Conservation (phyloP, 1,284 basidiomycete species). For the Rhodotorula sp. region DNA sequence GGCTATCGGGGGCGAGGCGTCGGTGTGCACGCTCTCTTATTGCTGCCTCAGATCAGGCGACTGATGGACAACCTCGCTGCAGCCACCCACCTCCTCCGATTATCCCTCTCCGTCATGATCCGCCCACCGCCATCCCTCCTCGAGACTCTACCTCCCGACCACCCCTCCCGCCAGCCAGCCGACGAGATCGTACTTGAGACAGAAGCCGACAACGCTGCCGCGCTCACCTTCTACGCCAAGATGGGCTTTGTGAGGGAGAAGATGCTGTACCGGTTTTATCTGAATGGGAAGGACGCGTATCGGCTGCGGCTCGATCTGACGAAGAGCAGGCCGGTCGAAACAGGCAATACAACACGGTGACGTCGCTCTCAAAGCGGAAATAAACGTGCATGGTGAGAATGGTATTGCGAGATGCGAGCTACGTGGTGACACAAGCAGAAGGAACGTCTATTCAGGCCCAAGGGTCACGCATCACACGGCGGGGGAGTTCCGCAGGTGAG, state of each 20-base stretch:
- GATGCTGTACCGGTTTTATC: conserved; percentile 88
- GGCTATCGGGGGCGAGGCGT: conserved; percentile 82
- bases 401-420: too few relatives aligned
- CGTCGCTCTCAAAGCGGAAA: too few relatives aligned
- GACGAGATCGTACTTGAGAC: conserved; percentile 79
- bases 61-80: conserved; percentile 12
- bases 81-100: conserved; percentile 75
- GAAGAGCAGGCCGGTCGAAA: too few relatives aligned
- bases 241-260: conserved; percentile 96
- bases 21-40: conserved; percentile 62
- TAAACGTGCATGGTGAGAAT: too few relatives aligned
- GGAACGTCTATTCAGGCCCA: too few relatives aligned
- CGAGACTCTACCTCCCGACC: background rate
- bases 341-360: too few relatives aligned
- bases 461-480: too few relatives aligned
- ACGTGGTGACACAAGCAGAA: too few relatives aligned
- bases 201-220: conserved; percentile 86
- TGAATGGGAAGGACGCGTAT: conserved; percentile 61
- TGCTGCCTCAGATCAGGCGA: too few relatives aligned
- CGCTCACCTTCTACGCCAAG: conserved; percentile 81
- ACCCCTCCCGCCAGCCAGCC: conserved; percentile 8
- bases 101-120: conserved; percentile 64
- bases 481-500: too few relatives aligned
- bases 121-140: conserved; percentile 60
- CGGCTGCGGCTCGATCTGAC: conserved; percentile 31